These are phyloP conservation scores for Diplodia corticola DNA, from an alignment of 2,329 filamentous ascomycete species.

Conservation along the genomic window DNA sequence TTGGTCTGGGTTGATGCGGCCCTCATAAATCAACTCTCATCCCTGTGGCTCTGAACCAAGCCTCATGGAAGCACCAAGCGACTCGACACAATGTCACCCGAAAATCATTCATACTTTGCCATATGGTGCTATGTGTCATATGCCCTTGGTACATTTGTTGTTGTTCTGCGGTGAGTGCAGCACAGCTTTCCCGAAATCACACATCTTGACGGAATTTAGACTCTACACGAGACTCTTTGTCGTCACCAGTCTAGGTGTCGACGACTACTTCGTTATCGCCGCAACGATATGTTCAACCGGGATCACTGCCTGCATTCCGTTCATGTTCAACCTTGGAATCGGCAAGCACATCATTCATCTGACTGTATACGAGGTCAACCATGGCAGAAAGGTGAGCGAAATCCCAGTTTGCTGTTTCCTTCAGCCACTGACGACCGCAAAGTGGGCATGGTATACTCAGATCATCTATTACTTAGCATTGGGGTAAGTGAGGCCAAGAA, in stretches of 20 bases:
- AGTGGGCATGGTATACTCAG: background rate
- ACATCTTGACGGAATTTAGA: background rate
- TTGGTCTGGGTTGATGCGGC: background rate
- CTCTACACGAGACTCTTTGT: background rate
- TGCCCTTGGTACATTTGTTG: background rate
- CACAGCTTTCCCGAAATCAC: background rate
- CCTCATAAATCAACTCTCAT: background rate
- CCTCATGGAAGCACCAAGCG: background rate
- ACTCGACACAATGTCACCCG: background rate
- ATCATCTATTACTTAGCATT: background rate
- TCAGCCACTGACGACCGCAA: background rate
- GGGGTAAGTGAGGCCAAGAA: background rate
- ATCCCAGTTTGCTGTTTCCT: background rate
- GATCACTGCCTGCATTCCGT: background rate
- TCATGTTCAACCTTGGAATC: background rate
- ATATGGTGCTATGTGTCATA: background rate
- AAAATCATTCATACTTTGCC: background rate
- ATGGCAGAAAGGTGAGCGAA: background rate
- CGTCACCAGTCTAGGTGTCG: background rate
- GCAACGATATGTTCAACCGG: background rate
- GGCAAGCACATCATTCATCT: background rate
- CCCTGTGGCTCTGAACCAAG: background rate
- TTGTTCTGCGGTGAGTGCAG: background rate
- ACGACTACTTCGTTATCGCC: background rate
- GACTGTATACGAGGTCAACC: background rate